Percentiles rank a stretch among this genome's conserved stretches.
Evolutionary conservation across 805 yeast species (phyloP).

Genomic region (Metschnikowia proteae): DNA sequence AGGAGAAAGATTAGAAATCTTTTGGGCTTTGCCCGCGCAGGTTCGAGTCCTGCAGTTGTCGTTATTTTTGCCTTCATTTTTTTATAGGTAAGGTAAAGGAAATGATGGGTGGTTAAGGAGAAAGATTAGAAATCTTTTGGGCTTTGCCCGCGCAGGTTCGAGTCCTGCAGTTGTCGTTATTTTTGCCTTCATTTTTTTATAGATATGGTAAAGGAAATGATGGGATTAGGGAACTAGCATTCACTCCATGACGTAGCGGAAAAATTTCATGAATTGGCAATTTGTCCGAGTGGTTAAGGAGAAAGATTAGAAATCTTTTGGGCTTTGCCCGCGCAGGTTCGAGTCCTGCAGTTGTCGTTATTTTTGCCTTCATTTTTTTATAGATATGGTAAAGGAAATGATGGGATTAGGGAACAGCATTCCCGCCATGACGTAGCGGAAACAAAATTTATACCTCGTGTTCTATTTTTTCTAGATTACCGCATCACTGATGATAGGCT

Average conservation of each 20-base stretch:
- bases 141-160: slow-evolving; percentile 40
- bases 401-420: background rate
- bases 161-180: background rate
- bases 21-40: slow-evolving; percentile 51
- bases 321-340: slow-evolving; percentile 42
- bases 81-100: too few relatives aligned
- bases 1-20: slow-evolving; percentile 48
- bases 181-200: background rate
- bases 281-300: too few relatives aligned
- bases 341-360: background rate
- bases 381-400: background rate
- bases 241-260: too few relatives aligned
- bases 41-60: slow-evolving; percentile 50
- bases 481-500: too few relatives aligned
- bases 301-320: slow-evolving; percentile 48
- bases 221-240: too few relatives aligned
- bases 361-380: background rate
- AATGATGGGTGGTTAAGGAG: slow-evolving; percentile 29
- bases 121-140: slow-evolving; percentile 48
- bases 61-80: too few relatives aligned
- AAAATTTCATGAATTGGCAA: too few relatives aligned
- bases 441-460: too few relatives aligned
- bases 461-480: too few relatives aligned
- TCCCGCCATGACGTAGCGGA: too few relatives aligned
- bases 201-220: too few relatives aligned